phyloP scores from a whole-genome alignment of 495 filamentous ascomycete genomes.

The Penicillium paradoxum region DNA sequence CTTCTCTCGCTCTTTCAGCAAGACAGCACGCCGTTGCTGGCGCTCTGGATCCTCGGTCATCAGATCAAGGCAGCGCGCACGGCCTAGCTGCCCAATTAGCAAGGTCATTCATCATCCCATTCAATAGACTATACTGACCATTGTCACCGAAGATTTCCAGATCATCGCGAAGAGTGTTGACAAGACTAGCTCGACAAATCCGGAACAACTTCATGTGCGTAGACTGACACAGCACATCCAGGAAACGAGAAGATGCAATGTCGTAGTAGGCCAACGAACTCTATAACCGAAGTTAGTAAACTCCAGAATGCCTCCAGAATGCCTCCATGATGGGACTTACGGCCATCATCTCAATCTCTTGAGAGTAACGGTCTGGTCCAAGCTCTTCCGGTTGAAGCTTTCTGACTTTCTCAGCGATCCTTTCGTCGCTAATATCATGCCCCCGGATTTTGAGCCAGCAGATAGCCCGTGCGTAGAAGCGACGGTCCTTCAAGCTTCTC shows the following conservation, averaged over 20 bases:
- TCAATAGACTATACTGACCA: slow-evolving; percentile 24
- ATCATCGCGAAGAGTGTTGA: slow-evolving; percentile 26
- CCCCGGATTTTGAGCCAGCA: slow-evolving; percentile 13
- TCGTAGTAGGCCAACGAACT: slow-evolving; percentile 49
- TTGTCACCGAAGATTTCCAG: slow-evolving; percentile 33
- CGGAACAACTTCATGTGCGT: slow-evolving; percentile 45
- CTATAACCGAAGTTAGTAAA: slow-evolving; percentile 17
- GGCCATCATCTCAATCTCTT: slow-evolving; percentile 50
- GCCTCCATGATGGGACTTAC: slow-evolving; percentile 23
- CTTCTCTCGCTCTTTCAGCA: slow-evolving; percentile 41
- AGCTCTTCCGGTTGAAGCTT: slow-evolving; percentile 28
- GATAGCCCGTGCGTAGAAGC: slow-evolving; percentile 10
- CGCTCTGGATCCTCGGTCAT: slow-evolving; percentile 49
- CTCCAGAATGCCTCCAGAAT: no score
- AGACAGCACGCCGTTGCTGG: slow-evolving; percentile 30
- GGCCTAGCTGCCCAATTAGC: slow-evolving; percentile 7
- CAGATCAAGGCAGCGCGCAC: slow-evolving; percentile 16
- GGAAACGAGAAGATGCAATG: slow-evolving; percentile 44
- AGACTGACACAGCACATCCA: slow-evolving; percentile 44
- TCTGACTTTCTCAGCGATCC: slow-evolving; percentile 11
- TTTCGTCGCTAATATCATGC: slow-evolving; percentile 5
- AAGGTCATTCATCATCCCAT: not conserved
- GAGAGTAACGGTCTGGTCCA: slow-evolving; percentile 35
- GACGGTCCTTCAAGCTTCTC: not conserved
- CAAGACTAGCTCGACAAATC: slow-evolving; percentile 36